Conservation (phyloP, 1,284 basidiomycete species). For the Chalciporus piperatoides region DNA sequence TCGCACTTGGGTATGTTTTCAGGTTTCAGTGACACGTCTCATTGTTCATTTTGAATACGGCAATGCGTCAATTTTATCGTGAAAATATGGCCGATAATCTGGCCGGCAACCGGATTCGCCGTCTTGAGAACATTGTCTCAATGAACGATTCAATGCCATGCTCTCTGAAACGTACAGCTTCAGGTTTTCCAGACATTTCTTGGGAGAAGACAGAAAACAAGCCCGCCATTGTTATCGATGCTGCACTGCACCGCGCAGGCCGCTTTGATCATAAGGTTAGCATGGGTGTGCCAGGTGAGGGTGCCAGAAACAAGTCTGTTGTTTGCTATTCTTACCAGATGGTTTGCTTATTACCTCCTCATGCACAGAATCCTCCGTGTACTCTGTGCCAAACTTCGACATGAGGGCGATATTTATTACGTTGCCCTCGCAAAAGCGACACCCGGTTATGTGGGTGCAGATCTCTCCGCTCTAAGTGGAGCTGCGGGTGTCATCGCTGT, state of each 20-base stretch:
- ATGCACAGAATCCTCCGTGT: slow-evolving; percentile 73
- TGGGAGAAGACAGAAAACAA: slow-evolving; percentile 90
- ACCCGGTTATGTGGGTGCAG: slow-evolving; percentile 96
- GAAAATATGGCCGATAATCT: too few species aligned
- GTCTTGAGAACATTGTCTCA: not conserved
- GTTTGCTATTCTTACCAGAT: not conserved
- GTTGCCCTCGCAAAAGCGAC: slow-evolving; percentile 83
- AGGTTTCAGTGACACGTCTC: too few species aligned
- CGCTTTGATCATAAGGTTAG: slow-evolving; percentile 97
- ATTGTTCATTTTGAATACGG: too few species aligned
- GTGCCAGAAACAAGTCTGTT: slow-evolving; percentile 81
- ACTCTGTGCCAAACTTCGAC: slow-evolving; percentile 68
- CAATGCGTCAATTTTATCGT: too few species aligned
- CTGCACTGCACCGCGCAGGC: slow-evolving; percentile 89
- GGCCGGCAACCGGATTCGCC: too few species aligned
- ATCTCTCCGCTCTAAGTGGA: slow-evolving; percentile 86
- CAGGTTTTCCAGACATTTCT: slow-evolving; percentile 60
- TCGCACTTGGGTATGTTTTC: too few species aligned
- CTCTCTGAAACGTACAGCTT: not conserved
- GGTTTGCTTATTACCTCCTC: not conserved
- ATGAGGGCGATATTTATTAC: slow-evolving; percentile 84
- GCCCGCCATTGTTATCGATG: slow-evolving; percentile 93
- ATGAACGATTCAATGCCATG: not conserved
- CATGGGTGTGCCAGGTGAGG: slow-evolving; percentile 94
- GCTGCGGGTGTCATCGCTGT: slow-evolving; percentile 96